Base-by-base conservation (phyloP, 1,284 basidiomycete genomes). In the Mycena citricolor region DNA sequence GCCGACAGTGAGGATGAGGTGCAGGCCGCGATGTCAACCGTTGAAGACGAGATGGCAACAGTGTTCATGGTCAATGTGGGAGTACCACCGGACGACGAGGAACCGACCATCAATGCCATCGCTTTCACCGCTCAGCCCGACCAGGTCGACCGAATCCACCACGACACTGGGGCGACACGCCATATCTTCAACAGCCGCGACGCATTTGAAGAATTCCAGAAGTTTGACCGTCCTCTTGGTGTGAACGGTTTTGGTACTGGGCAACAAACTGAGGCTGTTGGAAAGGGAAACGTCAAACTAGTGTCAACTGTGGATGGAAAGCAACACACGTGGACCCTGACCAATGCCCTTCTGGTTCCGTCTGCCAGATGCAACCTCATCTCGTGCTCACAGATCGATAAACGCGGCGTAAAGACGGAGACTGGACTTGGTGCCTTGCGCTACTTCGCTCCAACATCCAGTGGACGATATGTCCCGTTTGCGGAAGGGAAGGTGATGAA, bases 281-380 rank as follows among this genome's bases (percentile, higher is more conserved):
- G 51, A 12, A 53, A 50, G 32, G 47, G 51, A n/a, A 53, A 30
- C 6, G 28, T 53, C 1, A 28, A 42, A n/a, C 14, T 52, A 32
- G 40, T 19, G 19, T 12, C 42, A n/a, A 40, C 16, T 19, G 32
- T 33, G 19, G 36, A 46, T 8, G 40, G 36, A 0, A 11, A 5
- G 2, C 16, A 2, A 7, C 19, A 41, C 4, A 31, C 23, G 6
- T 49, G 49, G 24, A 38, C 47, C 0, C 16, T 52, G 11, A 42
- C 51, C 0, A 42, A 49, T 16, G 39, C 42, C 1, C 39, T 52
- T 5, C 42, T 42, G 16, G 46, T 52, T 14, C 43, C 47, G 0
- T 32, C 47, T 1, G 51, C 47, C 1, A 17, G 47, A 0, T 48
- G 41, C 41, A 48, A 52, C 19, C 43, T 49, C 30, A 49, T 52